Base-by-base conservation (phyloP, 108 stramenopile species). In the Thalassiosira profunda region DNA sequence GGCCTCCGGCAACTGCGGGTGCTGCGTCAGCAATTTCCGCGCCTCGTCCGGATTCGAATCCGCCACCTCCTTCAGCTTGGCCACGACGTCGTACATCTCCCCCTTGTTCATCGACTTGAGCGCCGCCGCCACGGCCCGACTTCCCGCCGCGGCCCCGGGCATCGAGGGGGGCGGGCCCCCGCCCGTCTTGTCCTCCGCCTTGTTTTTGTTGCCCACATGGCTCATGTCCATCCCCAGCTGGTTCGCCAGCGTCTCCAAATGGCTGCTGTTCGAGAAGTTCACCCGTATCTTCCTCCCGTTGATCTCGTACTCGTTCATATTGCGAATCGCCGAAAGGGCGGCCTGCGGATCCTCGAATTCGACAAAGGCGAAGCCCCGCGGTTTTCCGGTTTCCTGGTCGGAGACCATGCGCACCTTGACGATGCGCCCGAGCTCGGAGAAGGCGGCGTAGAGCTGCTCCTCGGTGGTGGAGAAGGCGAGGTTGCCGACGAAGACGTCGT, bases 301-400 rank as follows among this genome's bases (percentile, higher is more conserved):
- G 28, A 98, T 80, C 67, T 98, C 98, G 66, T 92, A 93, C 35
- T 93, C 95, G 63, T 99, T 97, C 86, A 99, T 94, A 70, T 99
- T 97, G 5, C 96, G 86, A 76, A 99, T 99, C 0, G 98, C 97
- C 65, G 80, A 82, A 49, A 99, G 72, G 1, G 97, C 98, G 15
- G 94, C 94, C 55, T 96, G 94, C 5, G 97, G 93, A 64, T 99
- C 97, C 63, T 95, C 92, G 70, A 93, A 99, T 71, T 99, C 98
- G 25, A 99, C 91, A 80, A 99, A 99, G 28, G 96, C 97, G 77
- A 93, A 99, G 2, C 98, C 98, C 31, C 96, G 83, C 9, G 95
- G 93, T 52, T 94, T 97, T 17, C 97, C 96, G 11, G 98, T 97
- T 48, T 97, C 97, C 17, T 79, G 68, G 74, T 99, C 97, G 21